Percentiles rank a stretch among this genome's conserved stretches.
Evolutionary conservation across 176 grass and related monocot genomes (phyloP).

Genomic region (Carex kokanica): DNA sequence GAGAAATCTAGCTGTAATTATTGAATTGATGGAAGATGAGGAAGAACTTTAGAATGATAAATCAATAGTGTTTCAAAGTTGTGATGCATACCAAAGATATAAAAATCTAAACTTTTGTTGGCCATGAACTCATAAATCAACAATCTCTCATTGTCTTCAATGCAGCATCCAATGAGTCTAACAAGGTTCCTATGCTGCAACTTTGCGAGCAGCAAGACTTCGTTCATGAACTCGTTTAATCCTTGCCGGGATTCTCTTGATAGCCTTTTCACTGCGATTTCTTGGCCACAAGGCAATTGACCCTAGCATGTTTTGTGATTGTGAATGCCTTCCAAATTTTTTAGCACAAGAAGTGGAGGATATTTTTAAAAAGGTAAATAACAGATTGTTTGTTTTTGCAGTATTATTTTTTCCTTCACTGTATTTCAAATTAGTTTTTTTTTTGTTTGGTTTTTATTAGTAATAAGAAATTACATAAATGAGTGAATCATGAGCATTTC

Average conservation of each 20-base stretch:
- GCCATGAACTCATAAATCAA: slow-evolving; percentile 55
- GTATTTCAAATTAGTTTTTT: not conserved
- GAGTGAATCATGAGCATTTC: not conserved
- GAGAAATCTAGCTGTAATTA: not conserved
- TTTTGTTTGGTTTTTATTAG: not conserved
- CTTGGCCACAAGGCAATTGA: slow-evolving; percentile 27
- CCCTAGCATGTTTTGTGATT: slow-evolving; percentile 25
- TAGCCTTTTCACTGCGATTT: slow-evolving; percentile 56
- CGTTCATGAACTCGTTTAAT: slow-evolving; percentile 45
- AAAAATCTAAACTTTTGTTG: slow-evolving; percentile 53
- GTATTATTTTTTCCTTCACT: not conserved
- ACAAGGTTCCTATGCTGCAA: slow-evolving; percentile 63
- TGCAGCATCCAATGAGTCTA: slow-evolving; percentile 41
- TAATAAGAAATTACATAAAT: not conserved
- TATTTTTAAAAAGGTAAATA: not conserved
- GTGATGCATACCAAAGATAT: slow-evolving; percentile 41
- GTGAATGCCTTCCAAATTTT: slow-evolving; percentile 1
- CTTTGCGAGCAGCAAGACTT: slow-evolving; percentile 49
- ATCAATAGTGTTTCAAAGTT: not conserved
- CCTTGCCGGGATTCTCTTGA: slow-evolving; percentile 40
- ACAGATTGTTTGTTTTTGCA: not conserved
- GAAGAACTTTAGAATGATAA: not conserved
- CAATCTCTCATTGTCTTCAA: slow-evolving; percentile 42
- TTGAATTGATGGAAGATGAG: not conserved
- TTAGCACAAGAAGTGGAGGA: not conserved